phyloP scores from a whole-genome alignment of 164 flowering plant genomes.

The Magnolia changhungtana region DNA sequence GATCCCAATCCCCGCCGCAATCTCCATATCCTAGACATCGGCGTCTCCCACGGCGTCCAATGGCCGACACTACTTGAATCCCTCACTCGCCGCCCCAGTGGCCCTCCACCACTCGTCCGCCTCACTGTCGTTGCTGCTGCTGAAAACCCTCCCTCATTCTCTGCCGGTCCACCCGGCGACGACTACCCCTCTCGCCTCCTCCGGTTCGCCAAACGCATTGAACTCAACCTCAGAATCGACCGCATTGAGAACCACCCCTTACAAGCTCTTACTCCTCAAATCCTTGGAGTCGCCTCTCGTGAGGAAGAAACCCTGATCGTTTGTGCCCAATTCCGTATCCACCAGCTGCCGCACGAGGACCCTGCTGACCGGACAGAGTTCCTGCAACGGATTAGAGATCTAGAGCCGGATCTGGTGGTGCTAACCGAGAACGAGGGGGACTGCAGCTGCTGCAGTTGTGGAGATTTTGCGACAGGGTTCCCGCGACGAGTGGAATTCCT shows the following conservation, averaged over 20 bases:
- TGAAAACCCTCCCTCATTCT: conserved; percentile 41
- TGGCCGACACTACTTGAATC: conserved; percentile 85
- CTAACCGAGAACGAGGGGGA: conserved; percentile 61
- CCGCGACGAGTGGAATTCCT: conserved; percentile 51
- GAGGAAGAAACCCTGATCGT: conserved; percentile 52
- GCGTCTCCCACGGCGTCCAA: conserved; percentile 79
- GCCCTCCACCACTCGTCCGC: conserved; percentile 62
- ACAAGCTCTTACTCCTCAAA: conserved; percentile 36
- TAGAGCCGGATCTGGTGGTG: conserved; percentile 61
- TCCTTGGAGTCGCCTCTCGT: conserved; percentile 22
- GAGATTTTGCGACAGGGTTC: conserved; percentile 53
- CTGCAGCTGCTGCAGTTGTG: conserved; percentile 49
- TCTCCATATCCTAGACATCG: conserved; percentile 73
- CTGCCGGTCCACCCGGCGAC: conserved; percentile 52
- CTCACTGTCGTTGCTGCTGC: conserved; percentile 45
- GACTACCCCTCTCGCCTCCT: conserved; percentile 49
- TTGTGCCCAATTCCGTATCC: conserved; percentile 71
- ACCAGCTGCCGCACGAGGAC: conserved; percentile 38
- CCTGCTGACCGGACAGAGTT: conserved; percentile 48
- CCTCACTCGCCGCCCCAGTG: conserved; percentile 48
- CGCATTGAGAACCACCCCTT: conserved; percentile 37
- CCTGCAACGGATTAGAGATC: conserved; percentile 27
- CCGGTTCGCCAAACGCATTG: conserved; percentile 48
- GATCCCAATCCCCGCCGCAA: conserved; percentile 4
- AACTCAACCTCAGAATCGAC: conserved; percentile 57